Evolutionary conservation across 116 monocot genomes (phyloP), one percentile per base, ranked within the genome.

Genomic region (Phalaenopsis hybrid): DNA sequence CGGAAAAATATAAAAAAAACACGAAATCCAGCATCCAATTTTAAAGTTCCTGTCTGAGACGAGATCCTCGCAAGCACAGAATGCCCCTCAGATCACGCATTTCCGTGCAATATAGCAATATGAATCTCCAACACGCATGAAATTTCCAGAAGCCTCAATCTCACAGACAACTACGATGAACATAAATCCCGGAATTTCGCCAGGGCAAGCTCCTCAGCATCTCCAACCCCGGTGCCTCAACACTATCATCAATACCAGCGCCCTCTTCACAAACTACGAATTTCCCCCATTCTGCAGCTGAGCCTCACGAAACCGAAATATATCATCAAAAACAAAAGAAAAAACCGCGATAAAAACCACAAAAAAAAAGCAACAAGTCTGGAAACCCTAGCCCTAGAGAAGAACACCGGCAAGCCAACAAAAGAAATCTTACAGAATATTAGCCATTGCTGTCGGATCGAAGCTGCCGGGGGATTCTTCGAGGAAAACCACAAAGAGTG

Each of bases 371-470:
- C 34, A 45, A 44, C n/a, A 75, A 75, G 45, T 44, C 43, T 45
- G 20, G 43, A 45, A 75, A 75, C 75, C 75, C 44, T 45, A 75
- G 21, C 75, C 45, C 75, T 20, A 75, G 75, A 75, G 45, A 12
- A 1, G 4, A 75, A 45, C 17, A 31, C 45, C 43, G 4, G n/a
- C n/a, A 44, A 4, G n/a, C 18, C 6, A 75, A 45, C 43, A 18
- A 20, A 43, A 44, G 44, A 75, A 75, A 75, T 44, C 75, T 75
- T 75, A 75, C 43, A 20, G 18, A 20, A 45, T 75, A 75, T 75
- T 45, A 43, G 20, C 75, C 75, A 75, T 75, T 75, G 75, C 16
- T 75, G 75, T 44, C 45, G 75, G 45, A 75, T 75, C 45, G 75
- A n/a, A 44, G 45, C 44, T n/a, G 43, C 45, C 33, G 45, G 45